A percentile compares a stretch with the other conserved stretches of the same genome.
Evolutionary conservation across 2,329 filamentous ascomycete species (phyloP).

Genomic region (Aspergillus niger): DNA sequence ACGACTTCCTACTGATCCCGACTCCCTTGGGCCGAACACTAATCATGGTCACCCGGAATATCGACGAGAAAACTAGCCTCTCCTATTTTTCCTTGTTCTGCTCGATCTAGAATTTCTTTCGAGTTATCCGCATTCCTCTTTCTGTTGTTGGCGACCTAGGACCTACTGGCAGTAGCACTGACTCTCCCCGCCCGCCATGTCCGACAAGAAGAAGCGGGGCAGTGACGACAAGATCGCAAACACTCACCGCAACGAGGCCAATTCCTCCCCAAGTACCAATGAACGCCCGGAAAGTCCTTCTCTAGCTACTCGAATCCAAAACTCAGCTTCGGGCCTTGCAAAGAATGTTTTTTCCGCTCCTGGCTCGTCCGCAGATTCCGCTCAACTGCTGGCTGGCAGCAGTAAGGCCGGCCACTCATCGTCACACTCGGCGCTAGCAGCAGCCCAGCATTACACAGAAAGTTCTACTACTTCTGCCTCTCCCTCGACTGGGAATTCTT

Average conservation of each 20-base stretch:
- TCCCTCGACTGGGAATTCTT: slow-evolving; percentile 12
- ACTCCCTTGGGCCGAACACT: slow-evolving; percentile 20
- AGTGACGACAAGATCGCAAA: slow-evolving; percentile 18
- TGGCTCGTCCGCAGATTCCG: slow-evolving; percentile 23
- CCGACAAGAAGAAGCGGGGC: slow-evolving; percentile 27
- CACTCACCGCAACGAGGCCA: slow-evolving; percentile 10
- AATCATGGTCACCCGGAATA: slow-evolving; percentile 1
- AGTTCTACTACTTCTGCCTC: slow-evolving; percentile 9
- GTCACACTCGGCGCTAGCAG: slow-evolving; percentile 21
- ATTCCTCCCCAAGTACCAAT: slow-evolving; percentile 5
- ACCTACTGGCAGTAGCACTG: slow-evolving; percentile 1
- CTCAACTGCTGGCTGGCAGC: slow-evolving; percentile 25
- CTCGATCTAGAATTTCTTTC: background rate
- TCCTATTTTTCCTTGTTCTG: background rate
- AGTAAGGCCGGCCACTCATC: slow-evolving; percentile 24
- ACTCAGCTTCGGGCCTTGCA: slow-evolving; percentile 40
- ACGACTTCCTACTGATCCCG: slow-evolving; percentile 13
- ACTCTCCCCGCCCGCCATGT: slow-evolving; percentile 18
- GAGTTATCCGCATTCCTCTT: background rate
- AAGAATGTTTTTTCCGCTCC: slow-evolving; percentile 34
- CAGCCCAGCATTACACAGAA: slow-evolving; percentile 21
- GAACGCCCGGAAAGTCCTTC: slow-evolving; percentile 24
- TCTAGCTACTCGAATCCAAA: slow-evolving; percentile 31
- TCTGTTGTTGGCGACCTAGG: background rate
- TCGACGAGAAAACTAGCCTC: background rate